Evolutionary conservation across 1,284 basidiomycete species (phyloP).

Genomic region (Phylloporus sp.): DNA sequence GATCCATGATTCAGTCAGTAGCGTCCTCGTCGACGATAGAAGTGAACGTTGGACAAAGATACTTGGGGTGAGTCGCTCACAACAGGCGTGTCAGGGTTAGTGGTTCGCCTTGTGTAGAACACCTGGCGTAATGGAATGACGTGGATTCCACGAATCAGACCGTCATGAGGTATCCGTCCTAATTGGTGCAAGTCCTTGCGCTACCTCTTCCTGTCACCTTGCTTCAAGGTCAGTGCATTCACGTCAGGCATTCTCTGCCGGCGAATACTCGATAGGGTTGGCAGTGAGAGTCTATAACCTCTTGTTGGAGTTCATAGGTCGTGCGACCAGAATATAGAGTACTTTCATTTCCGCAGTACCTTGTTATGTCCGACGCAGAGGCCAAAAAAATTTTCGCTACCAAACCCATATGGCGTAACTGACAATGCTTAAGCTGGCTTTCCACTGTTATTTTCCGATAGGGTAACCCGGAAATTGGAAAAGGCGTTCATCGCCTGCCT

Average conservation of each 20-base stretch:
- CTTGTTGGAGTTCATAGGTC: not conserved
- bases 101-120: constrained; percentile 6
- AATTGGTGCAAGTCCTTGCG: not conserved
- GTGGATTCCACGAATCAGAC: constrained; percentile 11
- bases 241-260: not conserved
- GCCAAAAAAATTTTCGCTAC: not conserved
- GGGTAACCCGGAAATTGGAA: not conserved
- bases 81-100: constrained; percentile 12
- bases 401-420: not conserved
- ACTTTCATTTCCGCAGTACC: not conserved
- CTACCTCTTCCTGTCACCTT: not conserved
- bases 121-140: constrained; percentile 6
- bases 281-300: not conserved
- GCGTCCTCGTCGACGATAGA: constrained; percentile 11
- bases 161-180: not conserved
- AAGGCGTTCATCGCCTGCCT: not conserved
- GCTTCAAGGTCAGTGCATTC: not conserved
- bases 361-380: not conserved
- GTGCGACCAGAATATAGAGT: not conserved
- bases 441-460: not conserved
- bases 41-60: constrained; percentile 1
- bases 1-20: constrained; percentile 19
- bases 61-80: not conserved
- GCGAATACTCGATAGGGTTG: not conserved
- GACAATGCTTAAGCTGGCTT: not conserved